Evolutionary conservation across 2,329 filamentous ascomycete genomes (phyloP), one percentile per base, ranked within the genome.

Genomic region (Penicillium sp.): DNA sequence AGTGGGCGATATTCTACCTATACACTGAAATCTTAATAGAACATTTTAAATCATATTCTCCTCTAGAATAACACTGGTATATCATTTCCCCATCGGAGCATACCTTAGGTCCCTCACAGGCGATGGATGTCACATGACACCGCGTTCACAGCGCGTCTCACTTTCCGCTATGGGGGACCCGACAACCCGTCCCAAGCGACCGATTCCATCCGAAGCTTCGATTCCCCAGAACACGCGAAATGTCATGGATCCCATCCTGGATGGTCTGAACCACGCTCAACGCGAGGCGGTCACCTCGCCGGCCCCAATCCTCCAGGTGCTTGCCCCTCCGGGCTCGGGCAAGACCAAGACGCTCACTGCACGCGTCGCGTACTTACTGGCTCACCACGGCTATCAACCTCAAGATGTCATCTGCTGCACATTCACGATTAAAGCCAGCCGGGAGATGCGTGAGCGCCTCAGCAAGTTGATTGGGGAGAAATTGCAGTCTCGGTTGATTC

Each of bases 301-400:
- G 4, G 83, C 86, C 10, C 77, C 83, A 12, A 81, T 87, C 2
- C 71, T 88, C 2, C 86, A 88, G 70, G 84, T 87, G 3, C 82
- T 88, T 35, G 86, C 86, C 6, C 84, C 85, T 54, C 86, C 87
- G 25, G 87, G 87, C 37, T 89, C 86, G 62, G 94, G 95, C 20
- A 98, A 99, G 78, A 99, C 94, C 14, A 96, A 97, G 76, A 98
- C 95, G 0, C 83, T 99, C 55, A 96, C 93, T 0, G 91, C 93
- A 47, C 90, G 95, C 63, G 92, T 97, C 59, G 93, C 93, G 68
- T 96, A 94, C 83, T 86, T 97, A 34, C 84, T 97, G 55, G 85
- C 88, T 53, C 82, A 90, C 68, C 80, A 86, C 67, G 86, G 88
- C 43, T 86, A 91, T 67, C 84, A 86, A 58, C 94, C 94, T 70